Percentiles rank a stretch among this genome's conserved stretches.
Conservation (phyloP, 805 yeast genomes). For the Ogataea kodamae region DNA sequence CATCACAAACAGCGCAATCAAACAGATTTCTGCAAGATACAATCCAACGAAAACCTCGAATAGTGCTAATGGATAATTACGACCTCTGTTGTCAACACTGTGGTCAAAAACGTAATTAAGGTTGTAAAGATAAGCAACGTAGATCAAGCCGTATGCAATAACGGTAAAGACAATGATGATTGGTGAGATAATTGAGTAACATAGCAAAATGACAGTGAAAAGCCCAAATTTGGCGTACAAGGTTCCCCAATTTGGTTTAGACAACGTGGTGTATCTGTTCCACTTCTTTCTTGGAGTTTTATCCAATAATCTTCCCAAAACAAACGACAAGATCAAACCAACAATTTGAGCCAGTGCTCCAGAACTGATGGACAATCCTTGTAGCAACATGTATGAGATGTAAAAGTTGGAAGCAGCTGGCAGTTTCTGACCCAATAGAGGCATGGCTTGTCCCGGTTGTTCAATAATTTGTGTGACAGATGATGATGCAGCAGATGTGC, state of each 20-base stretch:
- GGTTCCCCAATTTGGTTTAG: constrained; percentile 76
- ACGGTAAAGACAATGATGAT: constrained; percentile 65
- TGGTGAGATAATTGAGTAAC: constrained; percentile 79
- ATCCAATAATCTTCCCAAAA: constrained; percentile 70
- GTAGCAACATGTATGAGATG: constrained; percentile 74
- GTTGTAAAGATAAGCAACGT: constrained; percentile 60
- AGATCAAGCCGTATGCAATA: constrained; percentile 52
- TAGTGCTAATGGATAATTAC: constrained; percentile 68
- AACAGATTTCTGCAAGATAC: constrained; percentile 67
- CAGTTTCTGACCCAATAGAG: constrained; percentile 65
- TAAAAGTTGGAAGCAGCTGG: constrained; percentile 93
- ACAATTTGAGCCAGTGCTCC: constrained; percentile 74
- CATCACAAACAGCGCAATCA: constrained; percentile 70
- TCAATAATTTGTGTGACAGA: constrained; percentile 65
- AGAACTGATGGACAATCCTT: constrained; percentile 77
- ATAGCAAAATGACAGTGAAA: constrained; percentile 65
- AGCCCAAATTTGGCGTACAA: constrained; percentile 76
- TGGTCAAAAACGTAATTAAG: constrained; percentile 62
- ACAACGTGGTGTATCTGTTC: constrained; percentile 64
- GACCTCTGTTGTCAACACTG: constrained; percentile 62
- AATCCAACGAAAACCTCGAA: constrained; percentile 70
- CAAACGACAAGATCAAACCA: constrained; percentile 64
- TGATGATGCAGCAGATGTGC: constrained; percentile 81
- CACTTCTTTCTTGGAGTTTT: constrained; percentile 91
- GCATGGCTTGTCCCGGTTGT: constrained; percentile 70